These are phyloP conservation scores for Candida arabinofermentans DNA, from an alignment of 805 yeast species.

Conservation along the genomic window DNA sequence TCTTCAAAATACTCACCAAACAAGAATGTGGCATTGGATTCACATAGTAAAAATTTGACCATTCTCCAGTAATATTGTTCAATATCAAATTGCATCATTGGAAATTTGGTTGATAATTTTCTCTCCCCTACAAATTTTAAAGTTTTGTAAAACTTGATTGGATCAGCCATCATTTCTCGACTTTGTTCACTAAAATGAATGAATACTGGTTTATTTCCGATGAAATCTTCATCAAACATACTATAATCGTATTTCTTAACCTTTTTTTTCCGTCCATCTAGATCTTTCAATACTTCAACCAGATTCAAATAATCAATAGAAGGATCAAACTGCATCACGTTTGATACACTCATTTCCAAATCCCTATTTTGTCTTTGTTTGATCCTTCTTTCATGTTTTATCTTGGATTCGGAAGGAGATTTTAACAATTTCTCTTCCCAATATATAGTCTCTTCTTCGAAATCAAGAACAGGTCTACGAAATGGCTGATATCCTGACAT, in stretches of 20 bases:
- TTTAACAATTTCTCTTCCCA: neutral
- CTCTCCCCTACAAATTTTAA: neutral
- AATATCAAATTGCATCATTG: conserved; percentile 5
- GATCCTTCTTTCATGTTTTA: neutral
- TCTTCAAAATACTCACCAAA: conserved; percentile 2
- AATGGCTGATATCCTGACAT: conserved; percentile 44
- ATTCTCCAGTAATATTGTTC: conserved; percentile 16
- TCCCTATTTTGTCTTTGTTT: neutral
- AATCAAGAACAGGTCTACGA: conserved; percentile 15
- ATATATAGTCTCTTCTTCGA: conserved; percentile 1
- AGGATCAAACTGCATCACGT: conserved; percentile 14
- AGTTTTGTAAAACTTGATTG: neutral
- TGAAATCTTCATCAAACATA: neutral
- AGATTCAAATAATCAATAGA: conserved; percentile 8
- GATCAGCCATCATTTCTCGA: neutral
- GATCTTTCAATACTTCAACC: neutral
- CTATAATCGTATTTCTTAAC: neutral
- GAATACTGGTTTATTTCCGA: neutral
- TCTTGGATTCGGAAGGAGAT: neutral
- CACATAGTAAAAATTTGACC: conserved; percentile 12
- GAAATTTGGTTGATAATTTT: conserved; percentile 1
- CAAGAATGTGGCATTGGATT: neutral
- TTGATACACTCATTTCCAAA: neutral
- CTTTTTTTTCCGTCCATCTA: neutral
- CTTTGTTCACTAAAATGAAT: conserved; percentile 1